Evolutionary conservation across 129 eudicot genomes (phyloP).

Genomic region (Deinandra increscens): DNA sequence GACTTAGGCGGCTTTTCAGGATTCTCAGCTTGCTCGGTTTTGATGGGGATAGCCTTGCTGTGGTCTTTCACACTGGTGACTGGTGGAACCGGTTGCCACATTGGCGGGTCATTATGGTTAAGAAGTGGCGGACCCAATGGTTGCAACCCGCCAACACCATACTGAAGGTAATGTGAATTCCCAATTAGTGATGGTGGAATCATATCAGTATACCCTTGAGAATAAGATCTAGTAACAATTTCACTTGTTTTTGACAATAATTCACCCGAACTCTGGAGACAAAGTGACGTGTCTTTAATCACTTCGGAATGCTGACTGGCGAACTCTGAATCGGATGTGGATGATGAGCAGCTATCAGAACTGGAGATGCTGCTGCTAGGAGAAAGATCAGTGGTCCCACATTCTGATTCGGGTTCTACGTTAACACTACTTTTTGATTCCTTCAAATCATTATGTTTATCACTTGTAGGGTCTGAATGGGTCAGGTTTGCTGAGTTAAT

Average conservation of each 20-base stretch:
- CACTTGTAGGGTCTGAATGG: slow-evolving; percentile 14
- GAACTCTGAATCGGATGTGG: slow-evolving; percentile 71
- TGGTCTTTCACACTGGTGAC: slow-evolving; percentile 41
- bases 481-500: slow-evolving; percentile 17
- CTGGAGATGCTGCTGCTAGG: slow-evolving; percentile 43
- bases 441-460: slow-evolving; percentile 26
- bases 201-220: slow-evolving; percentile 32
- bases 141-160: slow-evolving; percentile 53
- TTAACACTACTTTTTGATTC: slow-evolving; percentile 28
- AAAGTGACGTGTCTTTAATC: slow-evolving; percentile 44
- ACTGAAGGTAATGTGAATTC: slow-evolving; percentile 55
- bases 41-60: slow-evolving; percentile 4
- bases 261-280: slow-evolving; percentile 27
- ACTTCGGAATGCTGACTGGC: slow-evolving; percentile 61
- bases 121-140: slow-evolving; percentile 51
- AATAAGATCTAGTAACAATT: slow-evolving; percentile 33
- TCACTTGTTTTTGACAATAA: slow-evolving; percentile 26
- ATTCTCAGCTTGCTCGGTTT: background rate
- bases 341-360: slow-evolving; percentile 84
- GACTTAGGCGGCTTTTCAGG: slow-evolving; percentile 28
- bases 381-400: slow-evolving; percentile 45
- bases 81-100: slow-evolving; percentile 51
- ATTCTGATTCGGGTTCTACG: slow-evolving; percentile 26
- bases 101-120: slow-evolving; percentile 52
- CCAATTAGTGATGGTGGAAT: slow-evolving; percentile 52